Percentiles rank a stretch among this genome's conserved stretches.
phyloP scores from a whole-genome alignment of 208 protist species.

The Crithidia brevicula region DNA sequence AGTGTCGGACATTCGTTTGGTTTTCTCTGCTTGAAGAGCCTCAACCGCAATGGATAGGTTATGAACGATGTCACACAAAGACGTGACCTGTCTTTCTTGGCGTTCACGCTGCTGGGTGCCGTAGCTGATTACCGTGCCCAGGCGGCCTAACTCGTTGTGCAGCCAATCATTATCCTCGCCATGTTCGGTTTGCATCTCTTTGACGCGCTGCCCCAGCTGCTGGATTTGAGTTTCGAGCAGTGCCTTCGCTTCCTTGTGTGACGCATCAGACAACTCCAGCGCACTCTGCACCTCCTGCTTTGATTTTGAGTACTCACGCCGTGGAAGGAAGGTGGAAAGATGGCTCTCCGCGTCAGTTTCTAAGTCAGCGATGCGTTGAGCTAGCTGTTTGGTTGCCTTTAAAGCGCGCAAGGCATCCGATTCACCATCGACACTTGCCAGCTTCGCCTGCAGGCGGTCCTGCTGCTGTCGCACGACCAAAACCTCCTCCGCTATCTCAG shows the following conservation, averaged over 20 bases:
- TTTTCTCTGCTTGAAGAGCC: slow-evolving; percentile 10
- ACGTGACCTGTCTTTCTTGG: slow-evolving; percentile 30
- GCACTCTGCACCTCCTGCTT: slow-evolving; percentile 14
- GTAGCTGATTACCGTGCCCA: slow-evolving; percentile 16
- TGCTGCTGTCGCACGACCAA: slow-evolving; percentile 23
- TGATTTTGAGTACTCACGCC: slow-evolving; percentile 16
- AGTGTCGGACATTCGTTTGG: background rate
- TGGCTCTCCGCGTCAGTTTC: slow-evolving; percentile 16
- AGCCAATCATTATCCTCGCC: slow-evolving; percentile 37
- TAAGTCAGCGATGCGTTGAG: slow-evolving; percentile 6
- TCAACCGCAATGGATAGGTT: slow-evolving; percentile 39
- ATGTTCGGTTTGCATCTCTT: slow-evolving; percentile 15
- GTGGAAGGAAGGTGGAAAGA: background rate
- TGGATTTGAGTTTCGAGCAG: slow-evolving; percentile 6
- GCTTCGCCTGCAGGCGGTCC: slow-evolving; percentile 18
- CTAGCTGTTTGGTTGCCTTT: slow-evolving; percentile 21
- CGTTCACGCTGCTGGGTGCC: slow-evolving; percentile 26
- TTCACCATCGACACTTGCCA: slow-evolving; percentile 1
- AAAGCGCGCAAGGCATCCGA: background rate
- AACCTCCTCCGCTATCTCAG: slow-evolving; percentile 20
- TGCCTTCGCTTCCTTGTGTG: slow-evolving; percentile 3
- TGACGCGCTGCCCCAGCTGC: slow-evolving; percentile 4
- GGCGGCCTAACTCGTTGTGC: slow-evolving; percentile 28
- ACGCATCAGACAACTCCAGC: background rate
- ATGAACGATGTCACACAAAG: slow-evolving; percentile 37